Conservation (phyloP, 2,329 filamentous ascomycete genomes). For the Berkeleyomyces rouxiae region DNA sequence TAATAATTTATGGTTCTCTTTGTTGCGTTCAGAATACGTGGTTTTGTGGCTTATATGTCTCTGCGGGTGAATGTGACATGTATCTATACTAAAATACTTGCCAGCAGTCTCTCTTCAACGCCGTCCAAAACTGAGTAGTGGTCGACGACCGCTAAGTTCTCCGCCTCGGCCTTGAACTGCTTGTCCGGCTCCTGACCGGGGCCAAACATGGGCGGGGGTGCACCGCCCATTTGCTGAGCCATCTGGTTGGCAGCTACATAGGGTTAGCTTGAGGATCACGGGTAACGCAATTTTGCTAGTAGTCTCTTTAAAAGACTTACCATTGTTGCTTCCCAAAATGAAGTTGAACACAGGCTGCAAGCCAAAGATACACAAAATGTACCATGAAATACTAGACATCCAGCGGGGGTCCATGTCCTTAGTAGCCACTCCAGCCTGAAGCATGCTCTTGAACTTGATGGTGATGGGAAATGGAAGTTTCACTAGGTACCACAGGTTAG, state of each 20-base stretch:
- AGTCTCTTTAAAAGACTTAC: slow-evolving; percentile 33
- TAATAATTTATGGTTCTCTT: slow-evolving; percentile 3
- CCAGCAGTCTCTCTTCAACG: slow-evolving; percentile 67
- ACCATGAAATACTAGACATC: slow-evolving; percentile 98
- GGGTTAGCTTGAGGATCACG: neutral
- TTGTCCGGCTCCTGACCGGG: slow-evolving; percentile 92
- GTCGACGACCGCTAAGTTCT: slow-evolving; percentile 89
- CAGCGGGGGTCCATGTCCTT: slow-evolving; percentile 92
- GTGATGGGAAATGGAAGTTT: slow-evolving; percentile 95
- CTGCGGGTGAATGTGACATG: neutral
- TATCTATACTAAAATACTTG: slow-evolving; percentile 8
- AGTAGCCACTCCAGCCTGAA: slow-evolving; percentile 91
- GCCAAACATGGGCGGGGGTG: slow-evolving; percentile 66
- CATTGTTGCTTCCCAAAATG: slow-evolving; percentile 86
- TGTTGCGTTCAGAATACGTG: slow-evolving; percentile 1
- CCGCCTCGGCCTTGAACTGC: slow-evolving; percentile 78
- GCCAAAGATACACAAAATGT: slow-evolving; percentile 94
- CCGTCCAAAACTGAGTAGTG: slow-evolving; percentile 83
- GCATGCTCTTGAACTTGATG: slow-evolving; percentile 98
- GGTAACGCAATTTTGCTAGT: neutral
- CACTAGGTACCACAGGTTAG: slow-evolving; percentile 33
- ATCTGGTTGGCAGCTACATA: slow-evolving; percentile 70
- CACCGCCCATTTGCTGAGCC: slow-evolving; percentile 74
- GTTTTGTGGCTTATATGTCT: neutral
- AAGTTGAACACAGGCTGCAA: slow-evolving; percentile 96